phyloP scores from a whole-genome alignment of 352 stramenopile genomes.

The Phytophthora tentaculata region DNA sequence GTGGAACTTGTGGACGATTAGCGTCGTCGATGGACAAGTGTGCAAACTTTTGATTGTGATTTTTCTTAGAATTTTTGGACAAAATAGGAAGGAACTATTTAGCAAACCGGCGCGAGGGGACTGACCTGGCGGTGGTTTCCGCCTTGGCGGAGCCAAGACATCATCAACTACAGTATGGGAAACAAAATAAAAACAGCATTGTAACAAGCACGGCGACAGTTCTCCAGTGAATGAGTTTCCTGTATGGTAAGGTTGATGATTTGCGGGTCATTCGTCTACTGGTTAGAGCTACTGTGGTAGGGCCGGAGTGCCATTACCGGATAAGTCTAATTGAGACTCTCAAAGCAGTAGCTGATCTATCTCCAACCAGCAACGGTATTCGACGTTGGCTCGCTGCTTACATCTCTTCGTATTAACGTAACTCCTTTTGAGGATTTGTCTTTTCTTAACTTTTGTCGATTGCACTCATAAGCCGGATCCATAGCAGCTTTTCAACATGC shows the following conservation, averaged over 20 bases:
- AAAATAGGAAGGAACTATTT: slow-evolving; percentile 62
- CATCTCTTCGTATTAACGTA: too few relatives aligned
- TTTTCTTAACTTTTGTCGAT: too few relatives aligned
- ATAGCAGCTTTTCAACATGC: too few relatives aligned
- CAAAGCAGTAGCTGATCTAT: too few relatives aligned
- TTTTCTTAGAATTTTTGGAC: slow-evolving; percentile 57
- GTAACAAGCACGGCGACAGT: slow-evolving; percentile 31
- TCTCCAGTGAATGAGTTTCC: slow-evolving; percentile 10
- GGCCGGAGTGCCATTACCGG: too few relatives aligned
- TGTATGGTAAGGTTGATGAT: not conserved
- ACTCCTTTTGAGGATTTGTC: too few relatives aligned
- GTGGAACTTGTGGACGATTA: slow-evolving; percentile 50
- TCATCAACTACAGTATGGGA: slow-evolving; percentile 33
- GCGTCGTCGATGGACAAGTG: slow-evolving; percentile 41
- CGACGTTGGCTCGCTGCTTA: too few relatives aligned
- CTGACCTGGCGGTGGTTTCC: slow-evolving; percentile 26
- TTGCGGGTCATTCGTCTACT: not conserved
- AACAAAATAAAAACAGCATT: slow-evolving; percentile 40
- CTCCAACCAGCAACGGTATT: too few relatives aligned
- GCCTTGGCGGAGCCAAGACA: slow-evolving; percentile 32
- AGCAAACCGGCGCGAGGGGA: slow-evolving; percentile 25
- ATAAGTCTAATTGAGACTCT: too few relatives aligned
- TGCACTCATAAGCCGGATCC: too few relatives aligned
- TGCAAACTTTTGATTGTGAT: slow-evolving; percentile 48
- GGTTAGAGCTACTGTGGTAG: not conserved